Base-by-base conservation (phyloP, 140 eudicot genomes). In the Oenanthe javanica region DNA sequence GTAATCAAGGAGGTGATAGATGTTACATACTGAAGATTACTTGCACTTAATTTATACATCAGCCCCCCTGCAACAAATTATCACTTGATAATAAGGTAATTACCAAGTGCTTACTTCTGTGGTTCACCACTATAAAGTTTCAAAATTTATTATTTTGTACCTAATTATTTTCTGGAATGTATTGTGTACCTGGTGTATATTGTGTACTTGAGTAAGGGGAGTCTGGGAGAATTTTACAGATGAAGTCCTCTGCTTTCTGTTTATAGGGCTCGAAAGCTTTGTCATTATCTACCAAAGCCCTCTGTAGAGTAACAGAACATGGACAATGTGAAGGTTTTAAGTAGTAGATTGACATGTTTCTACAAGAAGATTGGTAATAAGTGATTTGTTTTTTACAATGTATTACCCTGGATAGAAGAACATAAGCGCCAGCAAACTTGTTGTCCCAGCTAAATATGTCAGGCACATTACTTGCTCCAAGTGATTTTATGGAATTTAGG, bases 401-500 rank as follows among this genome's bases (percentile, higher is more conserved):
- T 48, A 52, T 81, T 82, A 93, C 99, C 91, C 97, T 84, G 16
- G 99, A 85, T 43, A 94, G 80, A 76, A 94, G 97, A 76, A 94
- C 97, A 47, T 88, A 83, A 55, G 99, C 97, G 51, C 99, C 99
- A 21, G 97, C 97, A 82, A 70, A 85, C 52, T 94, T 94, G 87
- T 92, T 87, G 81, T 94, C 99, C 99, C 99, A 94, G 66, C 99
- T 94, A 84, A 94, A 94, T 51, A 89, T 84, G 50, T 94, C 97
- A 0, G 93, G 79, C 4, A 79, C 89, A 61, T 89, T 94, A 38
- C 88, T 87, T 10, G 91, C 95, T 45, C 97, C 99, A 75, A 90
- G 78, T 0, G 96, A 85, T 15, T 82, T 80, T 2, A 94, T 81
- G 70, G 90, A 85, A 23, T 88, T 88, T 16, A 86, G 55, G 85